Evolutionary conservation across 768 basidiomycete species (phyloP).

Genomic region (Lentinula lateritia): DNA sequence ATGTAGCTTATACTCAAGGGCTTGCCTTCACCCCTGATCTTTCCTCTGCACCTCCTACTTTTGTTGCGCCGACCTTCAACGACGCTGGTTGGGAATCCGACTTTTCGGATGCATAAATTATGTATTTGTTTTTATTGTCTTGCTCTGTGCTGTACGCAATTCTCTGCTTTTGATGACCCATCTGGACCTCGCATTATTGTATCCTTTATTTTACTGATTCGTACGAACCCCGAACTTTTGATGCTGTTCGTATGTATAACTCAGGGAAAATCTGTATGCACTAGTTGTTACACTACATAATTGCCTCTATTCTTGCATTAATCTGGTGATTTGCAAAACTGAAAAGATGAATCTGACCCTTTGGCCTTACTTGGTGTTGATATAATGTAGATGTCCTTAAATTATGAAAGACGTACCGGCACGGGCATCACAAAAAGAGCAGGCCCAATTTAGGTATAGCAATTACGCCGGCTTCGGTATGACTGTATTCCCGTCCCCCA

Average conservation of each 20-base stretch:
- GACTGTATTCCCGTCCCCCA: no score
- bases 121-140: conserved; percentile 6
- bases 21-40: conserved; percentile 33
- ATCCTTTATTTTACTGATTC: background rate
- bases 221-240: background rate
- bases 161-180: background rate
- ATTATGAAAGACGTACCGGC: no score
- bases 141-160: background rate
- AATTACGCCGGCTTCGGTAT: background rate
- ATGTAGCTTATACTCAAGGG: conserved; percentile 20
- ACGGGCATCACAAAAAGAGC: no score
- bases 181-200: background rate
- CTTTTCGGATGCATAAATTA: conserved; percentile 18
- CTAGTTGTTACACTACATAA: background rate
- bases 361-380: no score
- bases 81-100: conserved; percentile 58
- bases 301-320: background rate
- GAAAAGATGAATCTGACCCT: background rate
- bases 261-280: background rate
- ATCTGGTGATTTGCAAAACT: background rate
- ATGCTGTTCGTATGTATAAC: background rate
- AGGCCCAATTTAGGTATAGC: no score
- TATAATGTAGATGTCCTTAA: no score
- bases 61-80: conserved; percentile 45
- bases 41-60: conserved; percentile 39